Percentiles rank a stretch among this genome's conserved stretches.
Conservation (phyloP, 2,329 filamentous ascomycete genomes). For the Neopestalotiopsis sp. region DNA sequence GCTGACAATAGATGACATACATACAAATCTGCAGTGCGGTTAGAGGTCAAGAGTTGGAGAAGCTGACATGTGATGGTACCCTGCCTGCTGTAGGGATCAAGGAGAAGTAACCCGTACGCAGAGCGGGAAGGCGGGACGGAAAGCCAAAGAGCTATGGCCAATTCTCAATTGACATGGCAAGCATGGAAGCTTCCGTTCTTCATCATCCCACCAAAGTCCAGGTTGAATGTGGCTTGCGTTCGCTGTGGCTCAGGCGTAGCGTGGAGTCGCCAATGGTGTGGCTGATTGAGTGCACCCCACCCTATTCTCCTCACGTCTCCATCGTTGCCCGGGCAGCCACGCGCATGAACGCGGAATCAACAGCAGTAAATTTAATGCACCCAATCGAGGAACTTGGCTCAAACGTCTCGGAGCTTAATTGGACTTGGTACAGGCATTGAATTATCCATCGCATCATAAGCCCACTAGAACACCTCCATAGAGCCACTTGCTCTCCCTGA, state of each 20-base stretch:
- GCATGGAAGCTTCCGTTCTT: neutral
- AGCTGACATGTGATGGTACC: neutral
- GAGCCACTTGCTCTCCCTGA: slow-evolving; percentile 2
- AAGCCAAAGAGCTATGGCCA: neutral
- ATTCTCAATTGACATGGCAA: neutral
- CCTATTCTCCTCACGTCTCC: neutral
- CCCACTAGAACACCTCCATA: slow-evolving; percentile 7
- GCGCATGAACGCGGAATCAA: neutral
- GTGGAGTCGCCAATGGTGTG: neutral
- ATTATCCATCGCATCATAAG: slow-evolving; percentile 14
- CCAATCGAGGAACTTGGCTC: neutral
- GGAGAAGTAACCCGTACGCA: neutral
- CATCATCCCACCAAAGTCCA: neutral
- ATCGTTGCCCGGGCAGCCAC: neutral
- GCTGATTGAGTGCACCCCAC: neutral
- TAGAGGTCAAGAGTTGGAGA: neutral
- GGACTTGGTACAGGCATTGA: slow-evolving; percentile 1
- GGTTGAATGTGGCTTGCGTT: neutral
- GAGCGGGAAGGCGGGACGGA: neutral
- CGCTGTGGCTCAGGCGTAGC: too few relatives aligned
- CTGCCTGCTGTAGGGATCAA: neutral
- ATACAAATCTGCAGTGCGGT: neutral
- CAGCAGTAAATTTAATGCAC: slow-evolving; percentile 8
- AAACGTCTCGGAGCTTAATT: slow-evolving; percentile 3
- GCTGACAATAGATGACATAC: neutral